Evolutionary conservation across 441 rosid species (phyloP).

Genomic region (Gossypium gossypioides): DNA sequence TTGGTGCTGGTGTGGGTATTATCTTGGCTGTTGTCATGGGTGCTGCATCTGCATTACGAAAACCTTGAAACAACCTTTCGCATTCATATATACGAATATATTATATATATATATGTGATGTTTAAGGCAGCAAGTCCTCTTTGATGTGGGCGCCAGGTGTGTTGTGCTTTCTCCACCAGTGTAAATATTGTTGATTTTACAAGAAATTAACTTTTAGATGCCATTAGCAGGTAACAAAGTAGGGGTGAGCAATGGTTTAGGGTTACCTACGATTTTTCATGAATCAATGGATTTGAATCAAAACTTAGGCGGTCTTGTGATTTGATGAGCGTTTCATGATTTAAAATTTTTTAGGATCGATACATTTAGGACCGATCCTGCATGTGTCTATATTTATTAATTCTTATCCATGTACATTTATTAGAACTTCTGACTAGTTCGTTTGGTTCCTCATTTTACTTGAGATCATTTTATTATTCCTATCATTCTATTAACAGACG

Average conservation of each 20-base stretch:
- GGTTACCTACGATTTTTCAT: not conserved
- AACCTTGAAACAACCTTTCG: slow-evolving; percentile 83
- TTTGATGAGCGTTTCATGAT: not conserved
- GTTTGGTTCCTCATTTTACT: not conserved
- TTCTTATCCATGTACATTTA: not conserved
- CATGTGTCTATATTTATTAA: not conserved
- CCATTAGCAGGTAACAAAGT: not conserved
- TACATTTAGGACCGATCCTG: not conserved
- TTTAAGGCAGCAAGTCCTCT: not conserved
- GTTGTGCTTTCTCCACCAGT: not conserved
- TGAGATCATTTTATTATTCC: not conserved
- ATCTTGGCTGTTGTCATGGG: slow-evolving; percentile 96
- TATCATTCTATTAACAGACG: not conserved
- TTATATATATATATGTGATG: not conserved
- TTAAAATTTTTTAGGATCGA: not conserved
- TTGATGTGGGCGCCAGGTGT: not conserved
- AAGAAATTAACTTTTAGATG: not conserved
- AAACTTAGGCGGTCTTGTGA: not conserved
- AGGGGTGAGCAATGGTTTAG: not conserved
- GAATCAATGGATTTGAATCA: not conserved
- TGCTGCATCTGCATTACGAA: slow-evolving; percentile 88
- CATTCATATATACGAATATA: not conserved
- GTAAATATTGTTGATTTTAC: slow-evolving; percentile 5
- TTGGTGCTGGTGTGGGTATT: slow-evolving; percentile 85
- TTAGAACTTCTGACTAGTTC: not conserved